phyloP scores from a whole-genome alignment of 495 filamentous ascomycete species.

The Xylaria nigripes region DNA sequence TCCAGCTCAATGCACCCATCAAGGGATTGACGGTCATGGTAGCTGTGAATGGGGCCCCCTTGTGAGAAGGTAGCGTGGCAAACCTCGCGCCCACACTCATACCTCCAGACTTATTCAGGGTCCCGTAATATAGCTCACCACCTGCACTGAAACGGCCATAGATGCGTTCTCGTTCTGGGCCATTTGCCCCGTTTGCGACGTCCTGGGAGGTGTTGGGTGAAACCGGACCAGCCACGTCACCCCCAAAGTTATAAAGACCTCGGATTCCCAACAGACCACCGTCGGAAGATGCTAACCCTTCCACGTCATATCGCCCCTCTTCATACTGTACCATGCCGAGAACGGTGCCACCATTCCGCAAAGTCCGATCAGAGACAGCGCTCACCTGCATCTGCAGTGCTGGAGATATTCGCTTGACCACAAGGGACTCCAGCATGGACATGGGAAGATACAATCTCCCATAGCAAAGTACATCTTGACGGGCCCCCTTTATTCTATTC shows the following conservation, averaged over 20 bases:
- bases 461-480: conserved; percentile 61
- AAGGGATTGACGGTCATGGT: conserved; percentile 86
- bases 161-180: conserved; percentile 38
- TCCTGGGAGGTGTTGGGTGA: conserved; percentile 8
- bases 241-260: conserved; percentile 90
- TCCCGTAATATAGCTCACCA: conserved; percentile 91
- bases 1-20: conserved; percentile 83
- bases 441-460: conserved; percentile 81
- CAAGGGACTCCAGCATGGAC: conserved; percentile 78
- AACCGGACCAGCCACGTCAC: conserved; percentile 48
- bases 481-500: conserved; percentile 19
- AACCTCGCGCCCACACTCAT: conserved; percentile 73
- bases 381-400: conserved; percentile 71
- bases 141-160: conserved; percentile 67
- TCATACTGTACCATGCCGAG: conserved; percentile 83
- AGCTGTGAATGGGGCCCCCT: conserved; percentile 79
- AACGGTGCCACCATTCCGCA: conserved; percentile 66
- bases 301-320: conserved; percentile 76
- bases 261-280: conserved; percentile 79
- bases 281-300: conserved; percentile 88
- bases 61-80: conserved; percentile 80
- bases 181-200: conserved; percentile 15
- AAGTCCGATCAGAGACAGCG: conserved; percentile 67
- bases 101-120: conserved; percentile 83
- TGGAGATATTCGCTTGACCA: conserved; percentile 72